Evolutionary conservation across 768 basidiomycete genomes (phyloP).

Genomic region (Daedaleopsis nitida): DNA sequence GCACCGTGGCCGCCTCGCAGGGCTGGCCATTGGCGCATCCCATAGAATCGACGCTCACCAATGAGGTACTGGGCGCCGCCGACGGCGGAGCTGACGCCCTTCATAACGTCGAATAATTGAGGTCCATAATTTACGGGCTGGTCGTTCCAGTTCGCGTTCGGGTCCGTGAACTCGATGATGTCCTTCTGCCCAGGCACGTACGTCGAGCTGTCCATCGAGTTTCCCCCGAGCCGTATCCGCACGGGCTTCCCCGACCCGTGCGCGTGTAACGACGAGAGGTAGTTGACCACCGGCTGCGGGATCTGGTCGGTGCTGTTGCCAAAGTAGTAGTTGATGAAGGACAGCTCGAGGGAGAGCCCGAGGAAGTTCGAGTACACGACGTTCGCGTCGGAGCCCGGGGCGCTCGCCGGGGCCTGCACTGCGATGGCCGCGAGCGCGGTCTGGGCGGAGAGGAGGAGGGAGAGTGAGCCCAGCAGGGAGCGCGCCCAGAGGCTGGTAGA

Average conservation of each 20-base stretch:
- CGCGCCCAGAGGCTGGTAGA: not conserved
- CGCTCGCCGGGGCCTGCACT: conserved; percentile 26
- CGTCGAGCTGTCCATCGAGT: conserved; percentile 45
- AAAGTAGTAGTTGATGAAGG: conserved; percentile 60
- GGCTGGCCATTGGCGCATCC: too few species aligned
- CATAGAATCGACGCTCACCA: conserved; percentile 23
- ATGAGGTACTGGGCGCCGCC: conserved; percentile 36
- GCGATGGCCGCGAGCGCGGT: conserved; percentile 20
- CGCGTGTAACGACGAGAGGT: conserved; percentile 53
- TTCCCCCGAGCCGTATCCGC: conserved; percentile 54
- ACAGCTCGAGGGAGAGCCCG: conserved; percentile 67
- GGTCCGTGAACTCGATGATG: conserved; percentile 42
- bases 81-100: conserved; percentile 35
- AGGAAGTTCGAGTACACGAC: conserved; percentile 57
- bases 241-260: conserved; percentile 44
- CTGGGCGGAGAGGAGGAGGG: conserved; percentile 2
- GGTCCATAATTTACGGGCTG: conserved; percentile 52
- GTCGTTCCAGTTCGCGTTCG: conserved; percentile 42
- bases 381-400: conserved; percentile 35
- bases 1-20: not conserved
- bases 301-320: conserved; percentile 54
- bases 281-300: conserved; percentile 57
- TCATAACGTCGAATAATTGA: conserved; percentile 48
- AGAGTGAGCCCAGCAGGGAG: conserved; percentile 1
- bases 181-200: conserved; percentile 43